Base-by-base conservation (phyloP, 2,329 filamentous ascomycete genomes). In the Ceratocystis huliohia region DNA sequence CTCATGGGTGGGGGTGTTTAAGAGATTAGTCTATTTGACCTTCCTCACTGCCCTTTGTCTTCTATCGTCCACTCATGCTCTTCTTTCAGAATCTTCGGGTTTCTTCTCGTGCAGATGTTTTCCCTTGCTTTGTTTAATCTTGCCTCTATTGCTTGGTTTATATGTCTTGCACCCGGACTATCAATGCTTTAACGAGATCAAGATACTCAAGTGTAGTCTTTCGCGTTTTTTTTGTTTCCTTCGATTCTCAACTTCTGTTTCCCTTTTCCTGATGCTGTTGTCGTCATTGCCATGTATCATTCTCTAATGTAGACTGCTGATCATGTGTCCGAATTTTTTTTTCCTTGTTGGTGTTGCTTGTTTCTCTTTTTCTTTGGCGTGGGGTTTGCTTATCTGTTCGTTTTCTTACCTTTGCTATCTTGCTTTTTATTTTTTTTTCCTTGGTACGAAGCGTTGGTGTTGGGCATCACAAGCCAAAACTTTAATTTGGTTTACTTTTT, bases 1-100 rank as follows among this genome's bases (percentile, higher is more conserved):
- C 84, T 85, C 65, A 85, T 85, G 82, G 82, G 82, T 22, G 82
- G 82, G 22, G 82, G 82, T 68, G 82, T 85, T 69, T 85, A 72
- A 65, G 48, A 10, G 17, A 5, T 4, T 44, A 15, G 28, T 13
- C 13, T 61, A 17, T 61, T 28, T 61, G 20, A 7, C 37, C 20
- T 56, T 33, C 15, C 6, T 1, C 17, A 28, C 15, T 1, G 15
- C 28, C 4, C 8, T 20, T 37, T 13, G 5, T 37, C 22, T 37
- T 13, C 1, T 37, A 4, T 57, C 13, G 5, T 30, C 28, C 30
- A 57, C 2, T 25, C 13, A 15, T 33, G 22, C 10, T 59, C 20
- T 37, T 30, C 53, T 59, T 15, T 59, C 15, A n/a, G 28, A 59
- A 59, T 17, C 56, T 22, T 30, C 7, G 22, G 22, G 28, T 13